These are phyloP conservation scores for Solanum tarapatanum DNA, from an alignment of 257 asterid species.

Conservation along the genomic window DNA sequence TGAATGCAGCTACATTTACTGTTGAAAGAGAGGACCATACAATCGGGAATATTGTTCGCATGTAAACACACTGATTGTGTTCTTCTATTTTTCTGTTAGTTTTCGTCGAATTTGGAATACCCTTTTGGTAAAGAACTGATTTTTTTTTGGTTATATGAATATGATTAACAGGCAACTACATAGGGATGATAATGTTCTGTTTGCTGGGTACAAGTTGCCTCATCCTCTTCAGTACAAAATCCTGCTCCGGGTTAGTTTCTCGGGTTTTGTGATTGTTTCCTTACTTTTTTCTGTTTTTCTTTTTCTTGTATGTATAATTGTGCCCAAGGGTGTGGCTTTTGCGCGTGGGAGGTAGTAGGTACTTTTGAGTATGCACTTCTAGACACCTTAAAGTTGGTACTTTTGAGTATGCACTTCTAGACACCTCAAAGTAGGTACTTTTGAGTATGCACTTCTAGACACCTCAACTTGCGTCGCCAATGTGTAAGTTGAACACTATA, in stretches of 20 bases:
- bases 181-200: conserved; percentile 70
- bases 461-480: too few species aligned
- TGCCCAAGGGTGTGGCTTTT: neutral
- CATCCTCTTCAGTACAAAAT: conserved; percentile 98
- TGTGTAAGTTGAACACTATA: too few species aligned
- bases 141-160: neutral
- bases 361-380: too few species aligned
- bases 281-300: neutral
- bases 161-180: conserved; percentile 66
- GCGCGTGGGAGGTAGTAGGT: neutral
- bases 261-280: neutral
- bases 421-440: too few species aligned
- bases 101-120: neutral
- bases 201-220: conserved; percentile 94
- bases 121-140: neutral
- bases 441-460: too few species aligned
- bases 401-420: too few species aligned
- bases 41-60: conserved; percentile 83
- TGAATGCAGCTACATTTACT: conserved; percentile 86
- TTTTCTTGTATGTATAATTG: too few species aligned
- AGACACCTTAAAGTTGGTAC: too few species aligned
- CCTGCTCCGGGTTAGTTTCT: conserved; percentile 56
- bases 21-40: conserved; percentile 96
- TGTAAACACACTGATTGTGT: conserved; percentile 17
- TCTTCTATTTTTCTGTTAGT: neutral